Percentiles rank a stretch among this genome's conserved stretches.
phyloP scores from a whole-genome alignment of 2,329 filamentous ascomycete genomes.

The Stemphylium lycopersici region DNA sequence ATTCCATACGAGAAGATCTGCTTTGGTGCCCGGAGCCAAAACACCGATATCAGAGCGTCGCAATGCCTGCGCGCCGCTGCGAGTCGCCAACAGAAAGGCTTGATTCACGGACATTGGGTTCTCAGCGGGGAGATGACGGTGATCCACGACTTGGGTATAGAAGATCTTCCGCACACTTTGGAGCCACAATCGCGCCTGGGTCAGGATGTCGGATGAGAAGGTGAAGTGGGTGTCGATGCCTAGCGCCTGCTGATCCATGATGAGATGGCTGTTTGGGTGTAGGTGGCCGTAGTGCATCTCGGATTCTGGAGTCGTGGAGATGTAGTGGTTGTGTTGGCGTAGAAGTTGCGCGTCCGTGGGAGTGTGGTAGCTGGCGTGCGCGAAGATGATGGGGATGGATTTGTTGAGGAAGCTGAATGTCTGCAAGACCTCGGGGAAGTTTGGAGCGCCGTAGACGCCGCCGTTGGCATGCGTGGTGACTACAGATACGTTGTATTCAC shows the following conservation, averaged over 20 bases:
- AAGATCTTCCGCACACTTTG: conserved; percentile 53
- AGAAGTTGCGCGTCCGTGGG: conserved; percentile 51
- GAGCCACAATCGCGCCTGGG: conserved; percentile 62
- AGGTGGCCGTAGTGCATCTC: conserved; percentile 65
- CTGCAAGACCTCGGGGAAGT: conserved; percentile 37
- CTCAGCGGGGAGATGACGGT: conserved; percentile 53
- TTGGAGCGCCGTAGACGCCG: conserved; percentile 16
- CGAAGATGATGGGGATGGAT: conserved; percentile 58
- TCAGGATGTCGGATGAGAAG: conserved; percentile 54
- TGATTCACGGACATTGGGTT: conserved; percentile 62
- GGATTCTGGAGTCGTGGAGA: conserved; percentile 65
- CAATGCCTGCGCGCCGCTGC: conserved; percentile 59
- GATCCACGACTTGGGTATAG: conserved; percentile 49
- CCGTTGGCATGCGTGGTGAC: conserved; percentile 50
- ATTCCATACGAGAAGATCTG: conserved; percentile 62
- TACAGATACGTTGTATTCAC: conserved; percentile 36
- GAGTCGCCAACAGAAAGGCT: conserved; percentile 62
- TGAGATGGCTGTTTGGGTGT: conserved; percentile 52
- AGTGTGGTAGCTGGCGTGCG: conserved; percentile 58
- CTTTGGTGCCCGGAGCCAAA: conserved; percentile 58
- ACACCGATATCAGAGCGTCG: conserved; percentile 59
- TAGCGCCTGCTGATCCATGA: conserved; percentile 60
- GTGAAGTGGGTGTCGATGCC: conserved; percentile 63
- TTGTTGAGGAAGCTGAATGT: conserved; percentile 47
- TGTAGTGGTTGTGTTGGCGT: conserved; percentile 57